Percentiles rank a stretch among this genome's conserved stretches.
Evolutionary conservation across 139 green algal genomes (phyloP).

Genomic region (Asterochloris sp.): DNA sequence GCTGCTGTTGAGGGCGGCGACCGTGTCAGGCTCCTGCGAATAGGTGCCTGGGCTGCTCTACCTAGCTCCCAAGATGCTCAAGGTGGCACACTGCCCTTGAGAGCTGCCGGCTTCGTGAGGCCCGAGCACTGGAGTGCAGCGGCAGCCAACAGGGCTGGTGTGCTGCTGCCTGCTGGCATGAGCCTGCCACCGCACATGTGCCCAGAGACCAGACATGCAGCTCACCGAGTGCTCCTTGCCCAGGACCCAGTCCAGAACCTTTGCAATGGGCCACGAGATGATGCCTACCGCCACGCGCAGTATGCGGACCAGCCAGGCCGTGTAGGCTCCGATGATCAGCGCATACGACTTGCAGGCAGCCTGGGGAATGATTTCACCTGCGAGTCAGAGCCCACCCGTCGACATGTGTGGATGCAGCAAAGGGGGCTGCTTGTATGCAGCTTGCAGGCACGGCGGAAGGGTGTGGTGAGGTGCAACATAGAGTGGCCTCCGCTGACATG

Average conservation of each 20-base stretch:
- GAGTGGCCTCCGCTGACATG: neutral
- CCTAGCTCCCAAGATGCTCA: too few relatives aligned
- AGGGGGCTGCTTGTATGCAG: too few relatives aligned
- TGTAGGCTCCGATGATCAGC: slow-evolving; percentile 39
- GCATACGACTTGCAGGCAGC: slow-evolving; percentile 43
- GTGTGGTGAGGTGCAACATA: neutral
- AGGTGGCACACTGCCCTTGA: too few relatives aligned
- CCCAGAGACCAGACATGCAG: too few relatives aligned
- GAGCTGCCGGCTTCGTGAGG: neutral
- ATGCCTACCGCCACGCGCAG: slow-evolving; percentile 31
- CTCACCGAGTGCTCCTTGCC: slow-evolving; percentile 33
- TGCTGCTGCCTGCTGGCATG: too few relatives aligned
- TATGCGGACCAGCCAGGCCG: slow-evolving; percentile 28
- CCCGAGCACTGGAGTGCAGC: neutral
- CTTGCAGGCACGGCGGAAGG: too few relatives aligned
- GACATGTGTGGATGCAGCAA: neutral
- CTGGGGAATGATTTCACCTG: slow-evolving; percentile 55
- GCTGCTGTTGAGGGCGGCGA: too few relatives aligned
- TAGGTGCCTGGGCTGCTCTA: too few relatives aligned
- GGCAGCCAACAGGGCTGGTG: too few relatives aligned
- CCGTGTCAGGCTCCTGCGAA: too few relatives aligned
- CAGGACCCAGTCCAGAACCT: slow-evolving; percentile 51
- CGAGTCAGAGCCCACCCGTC: neutral
- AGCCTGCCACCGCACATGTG: too few relatives aligned
- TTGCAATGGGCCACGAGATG: slow-evolving; percentile 50